A percentile compares a stretch with the other conserved stretches of the same genome.
Conservation (phyloP, 805 yeast species). For the Pichia occidentalis region DNA sequence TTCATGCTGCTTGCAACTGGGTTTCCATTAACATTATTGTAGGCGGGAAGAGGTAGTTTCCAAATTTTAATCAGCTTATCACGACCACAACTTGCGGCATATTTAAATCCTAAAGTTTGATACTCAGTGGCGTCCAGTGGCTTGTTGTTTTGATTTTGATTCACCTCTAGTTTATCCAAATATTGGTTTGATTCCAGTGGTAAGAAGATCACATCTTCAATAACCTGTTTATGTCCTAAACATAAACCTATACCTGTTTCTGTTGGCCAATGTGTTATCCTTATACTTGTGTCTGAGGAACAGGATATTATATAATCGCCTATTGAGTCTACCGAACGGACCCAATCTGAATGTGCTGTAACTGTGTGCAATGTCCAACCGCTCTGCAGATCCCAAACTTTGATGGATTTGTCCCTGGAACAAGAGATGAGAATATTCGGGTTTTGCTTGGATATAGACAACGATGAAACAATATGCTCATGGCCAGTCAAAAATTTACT, state of each 20-base stretch:
- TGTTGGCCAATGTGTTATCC: slow-evolving; percentile 57
- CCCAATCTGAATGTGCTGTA: slow-evolving; percentile 86
- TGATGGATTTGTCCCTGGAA: slow-evolving; percentile 57
- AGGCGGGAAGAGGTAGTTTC: slow-evolving; percentile 63
- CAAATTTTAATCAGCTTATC: slow-evolving; percentile 71
- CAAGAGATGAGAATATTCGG: slow-evolving; percentile 49
- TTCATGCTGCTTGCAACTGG: slow-evolving; percentile 42
- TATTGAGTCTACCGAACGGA: slow-evolving; percentile 37
- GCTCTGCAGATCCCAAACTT: slow-evolving; percentile 57
- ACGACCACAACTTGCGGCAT: slow-evolving; percentile 72
- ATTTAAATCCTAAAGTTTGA: slow-evolving; percentile 50
- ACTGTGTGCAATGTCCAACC: slow-evolving; percentile 66
- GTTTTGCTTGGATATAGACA: slow-evolving; percentile 43
- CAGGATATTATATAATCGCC: slow-evolving; percentile 64
- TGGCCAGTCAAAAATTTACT: slow-evolving; percentile 71
- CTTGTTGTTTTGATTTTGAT: too few relatives aligned
- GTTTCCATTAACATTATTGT: slow-evolving; percentile 33
- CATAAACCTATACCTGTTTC: slow-evolving; percentile 64
- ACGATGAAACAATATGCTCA: slow-evolving; percentile 73
- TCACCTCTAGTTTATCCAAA: slow-evolving; percentile 39
- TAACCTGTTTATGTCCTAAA: slow-evolving; percentile 76
- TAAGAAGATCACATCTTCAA: slow-evolving; percentile 65
- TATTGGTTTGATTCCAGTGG: slow-evolving; percentile 44
- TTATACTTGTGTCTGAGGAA: slow-evolving; percentile 69
- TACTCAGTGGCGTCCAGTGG: slow-evolving; percentile 22